Evolutionary conservation across 495 filamentous ascomycete genomes (phyloP).

Genomic region (Trichoderma reesei): DNA sequence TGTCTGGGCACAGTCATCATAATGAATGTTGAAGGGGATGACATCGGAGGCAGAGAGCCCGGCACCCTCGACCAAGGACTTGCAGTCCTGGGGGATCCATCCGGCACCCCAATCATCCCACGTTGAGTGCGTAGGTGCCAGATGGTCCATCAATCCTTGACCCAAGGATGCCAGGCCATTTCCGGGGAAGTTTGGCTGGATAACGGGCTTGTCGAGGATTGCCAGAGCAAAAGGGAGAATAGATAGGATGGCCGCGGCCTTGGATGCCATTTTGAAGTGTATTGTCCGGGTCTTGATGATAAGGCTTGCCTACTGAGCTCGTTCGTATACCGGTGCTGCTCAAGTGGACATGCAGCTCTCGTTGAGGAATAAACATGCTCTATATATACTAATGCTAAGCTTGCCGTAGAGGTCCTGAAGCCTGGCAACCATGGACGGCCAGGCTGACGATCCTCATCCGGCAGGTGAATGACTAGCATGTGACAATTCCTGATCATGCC

Average conservation of each 20-base stretch:
- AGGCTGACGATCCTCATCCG: too few relatives aligned
- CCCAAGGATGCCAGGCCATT: neutral
- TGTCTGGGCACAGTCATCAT: conserved; percentile 22
- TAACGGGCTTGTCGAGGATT: neutral
- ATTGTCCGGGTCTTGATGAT: too few relatives aligned
- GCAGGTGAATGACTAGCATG: too few relatives aligned
- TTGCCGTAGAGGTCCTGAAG: too few relatives aligned
- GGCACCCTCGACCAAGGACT: conserved; percentile 13
- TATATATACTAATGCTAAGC: too few relatives aligned
- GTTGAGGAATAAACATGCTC: too few relatives aligned
- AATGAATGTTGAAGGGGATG: conserved; percentile 23
- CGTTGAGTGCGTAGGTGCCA: neutral
- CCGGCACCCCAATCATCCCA: conserved; percentile 16
- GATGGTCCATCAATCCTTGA: neutral
- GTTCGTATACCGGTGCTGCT: too few relatives aligned
- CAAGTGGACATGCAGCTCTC: too few relatives aligned
- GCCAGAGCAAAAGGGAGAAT: neutral
- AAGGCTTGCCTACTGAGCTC: too few relatives aligned
- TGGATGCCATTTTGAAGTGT: neutral
- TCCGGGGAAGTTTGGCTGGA: conserved; percentile 1
- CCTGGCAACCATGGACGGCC: too few relatives aligned
- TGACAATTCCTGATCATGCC: too few relatives aligned
- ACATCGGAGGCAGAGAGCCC: conserved; percentile 17
- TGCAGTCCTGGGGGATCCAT: conserved; percentile 21
- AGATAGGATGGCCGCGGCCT: neutral